phyloP scores from a whole-genome alignment of 352 stramenopile species.

The Phytophthora aleatoria region DNA sequence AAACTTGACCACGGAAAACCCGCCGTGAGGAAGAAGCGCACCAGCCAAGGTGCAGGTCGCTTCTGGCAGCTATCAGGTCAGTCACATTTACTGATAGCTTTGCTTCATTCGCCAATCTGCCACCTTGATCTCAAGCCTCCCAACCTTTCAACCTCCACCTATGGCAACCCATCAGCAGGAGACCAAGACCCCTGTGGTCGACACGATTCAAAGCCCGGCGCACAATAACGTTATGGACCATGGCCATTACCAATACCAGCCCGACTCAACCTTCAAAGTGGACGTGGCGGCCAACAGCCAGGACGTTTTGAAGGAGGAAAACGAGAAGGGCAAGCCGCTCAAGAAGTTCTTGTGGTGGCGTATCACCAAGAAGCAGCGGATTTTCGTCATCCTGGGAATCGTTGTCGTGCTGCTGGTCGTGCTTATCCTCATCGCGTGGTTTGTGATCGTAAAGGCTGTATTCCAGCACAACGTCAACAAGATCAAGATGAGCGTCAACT shows the following conservation, averaged over 20 bases:
- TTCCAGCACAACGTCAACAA: slow-evolving; percentile 70
- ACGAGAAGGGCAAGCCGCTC: slow-evolving; percentile 32
- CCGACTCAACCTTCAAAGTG: slow-evolving; percentile 39
- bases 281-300: slow-evolving; percentile 26
- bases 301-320: slow-evolving; percentile 32
- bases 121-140: slow-evolving; percentile 17
- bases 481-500: slow-evolving; percentile 65
- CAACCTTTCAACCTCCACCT: background rate
- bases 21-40: slow-evolving; percentile 28
- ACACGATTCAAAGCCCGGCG: slow-evolving; percentile 32
- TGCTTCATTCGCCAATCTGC: slow-evolving; percentile 35
- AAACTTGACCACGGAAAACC: slow-evolving; percentile 15
- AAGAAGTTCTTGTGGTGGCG: slow-evolving; percentile 62
- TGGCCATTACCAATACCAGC: slow-evolving; percentile 40
- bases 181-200: slow-evolving; percentile 31
- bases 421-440: slow-evolving; percentile 59
- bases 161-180: slow-evolving; percentile 34
- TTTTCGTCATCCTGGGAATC: slow-evolving; percentile 48
- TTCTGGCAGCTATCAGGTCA: background rate
- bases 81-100: background rate
- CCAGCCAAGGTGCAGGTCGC: background rate
- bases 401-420: slow-evolving; percentile 45
- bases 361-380: slow-evolving; percentile 59
- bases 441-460: slow-evolving; percentile 57
- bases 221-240: slow-evolving; percentile 22